Conservation (phyloP, 202 grass and related monocot species). For the Setaria italica region DNA sequence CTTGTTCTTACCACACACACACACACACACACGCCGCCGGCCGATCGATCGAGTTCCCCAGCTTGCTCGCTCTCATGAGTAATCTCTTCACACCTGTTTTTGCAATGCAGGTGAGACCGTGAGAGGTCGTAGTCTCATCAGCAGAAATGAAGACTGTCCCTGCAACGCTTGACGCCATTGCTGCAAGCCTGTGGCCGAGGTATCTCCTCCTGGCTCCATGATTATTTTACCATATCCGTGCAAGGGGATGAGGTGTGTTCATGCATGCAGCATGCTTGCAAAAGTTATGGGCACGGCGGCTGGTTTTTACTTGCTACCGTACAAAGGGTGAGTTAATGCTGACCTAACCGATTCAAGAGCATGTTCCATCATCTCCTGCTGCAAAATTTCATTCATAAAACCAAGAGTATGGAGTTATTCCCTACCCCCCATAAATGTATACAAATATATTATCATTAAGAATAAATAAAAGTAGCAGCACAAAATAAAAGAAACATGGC, state of each 20-base stretch:
- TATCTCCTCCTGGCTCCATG: conserved; percentile 30
- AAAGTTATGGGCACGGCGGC: conserved; percentile 15
- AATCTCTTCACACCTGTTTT: neutral
- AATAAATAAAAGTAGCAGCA: neutral
- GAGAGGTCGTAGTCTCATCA: neutral
- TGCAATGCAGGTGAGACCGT: neutral
- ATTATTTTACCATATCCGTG: conserved; percentile 53
- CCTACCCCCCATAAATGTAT: neutral
- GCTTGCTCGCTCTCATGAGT: neutral
- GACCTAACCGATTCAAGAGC: conserved; percentile 59
- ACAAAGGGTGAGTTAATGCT: conserved; percentile 56
- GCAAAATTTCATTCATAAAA: neutral
- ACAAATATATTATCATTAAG: no score
- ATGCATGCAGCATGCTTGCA: neutral
- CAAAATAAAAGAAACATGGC: neutral
- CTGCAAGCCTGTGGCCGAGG: conserved; percentile 23
- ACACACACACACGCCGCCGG: neutral
- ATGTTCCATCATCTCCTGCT: conserved; percentile 43
- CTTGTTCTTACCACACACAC: conserved; percentile 52
- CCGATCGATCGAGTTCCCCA: no score
- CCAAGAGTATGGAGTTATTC: neutral
- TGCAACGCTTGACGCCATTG: neutral
- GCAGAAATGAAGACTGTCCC: neutral
- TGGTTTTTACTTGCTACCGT: conserved; percentile 47
- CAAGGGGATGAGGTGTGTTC: conserved; percentile 22